Evolutionary conservation across 2,329 filamentous ascomycete genomes (phyloP).

Genomic region (Arthroderma sp.): DNA sequence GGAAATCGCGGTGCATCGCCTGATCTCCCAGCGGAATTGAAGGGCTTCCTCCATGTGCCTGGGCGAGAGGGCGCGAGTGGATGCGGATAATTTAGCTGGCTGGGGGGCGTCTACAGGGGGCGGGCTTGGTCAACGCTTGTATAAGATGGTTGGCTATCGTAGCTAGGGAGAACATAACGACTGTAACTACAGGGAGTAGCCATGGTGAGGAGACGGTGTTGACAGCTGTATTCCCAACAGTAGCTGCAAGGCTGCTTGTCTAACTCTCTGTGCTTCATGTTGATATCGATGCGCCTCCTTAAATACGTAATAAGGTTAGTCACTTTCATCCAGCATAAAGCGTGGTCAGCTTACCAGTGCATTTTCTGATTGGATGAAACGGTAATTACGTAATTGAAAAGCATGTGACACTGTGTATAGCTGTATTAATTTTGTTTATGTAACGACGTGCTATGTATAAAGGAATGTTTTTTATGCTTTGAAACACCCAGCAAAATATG

Average conservation of each 20-base stretch:
- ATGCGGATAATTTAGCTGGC: neutral
- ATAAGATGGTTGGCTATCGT: neutral
- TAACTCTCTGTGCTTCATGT: neutral
- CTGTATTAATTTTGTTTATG: no score
- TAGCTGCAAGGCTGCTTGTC: neutral
- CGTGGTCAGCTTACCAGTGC: no score
- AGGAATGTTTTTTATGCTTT: no score
- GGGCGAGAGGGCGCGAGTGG: neutral
- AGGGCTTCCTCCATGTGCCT: constrained; percentile 1
- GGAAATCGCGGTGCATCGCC: neutral
- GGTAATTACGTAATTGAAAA: no score
- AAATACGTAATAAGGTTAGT: no score
- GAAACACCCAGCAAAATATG: neutral
- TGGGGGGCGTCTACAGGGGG: neutral
- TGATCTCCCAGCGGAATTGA: neutral
- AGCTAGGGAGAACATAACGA: neutral
- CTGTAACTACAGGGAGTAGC: no score
- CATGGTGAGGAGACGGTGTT: neutral
- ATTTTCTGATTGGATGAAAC: no score
- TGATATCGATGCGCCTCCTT: neutral
- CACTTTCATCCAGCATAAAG: no score
- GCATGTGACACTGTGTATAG: no score
- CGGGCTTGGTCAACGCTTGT: neutral
- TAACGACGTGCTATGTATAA: no score
- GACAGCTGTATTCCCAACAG: neutral